Evolutionary conservation across 1,284 basidiomycete genomes (phyloP), one percentile per base, ranked within the genome.

Genomic region (Cryptococcus floricola): DNA sequence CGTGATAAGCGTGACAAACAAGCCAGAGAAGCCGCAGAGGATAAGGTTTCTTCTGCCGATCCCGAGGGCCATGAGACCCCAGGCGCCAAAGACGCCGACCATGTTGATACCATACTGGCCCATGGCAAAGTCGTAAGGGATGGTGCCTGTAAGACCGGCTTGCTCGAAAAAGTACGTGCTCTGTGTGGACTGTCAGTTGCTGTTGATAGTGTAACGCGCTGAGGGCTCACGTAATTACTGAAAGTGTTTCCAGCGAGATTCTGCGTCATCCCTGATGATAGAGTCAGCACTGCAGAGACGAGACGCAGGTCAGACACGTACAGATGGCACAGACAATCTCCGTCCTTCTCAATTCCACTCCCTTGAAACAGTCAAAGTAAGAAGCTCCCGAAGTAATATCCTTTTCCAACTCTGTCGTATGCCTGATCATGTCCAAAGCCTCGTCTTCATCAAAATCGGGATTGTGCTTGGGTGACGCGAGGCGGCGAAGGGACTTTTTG

Each of bases 321-420:
- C 44, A 44, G 31, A 57, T 52, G 14, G 58, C 58, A 58, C 67
- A 70, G n/a, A 73, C 70, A 48, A 77, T 75, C 56, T 77, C 75
- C 39, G 74, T 75, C 28, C 75, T 63, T 25, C 75, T 66, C 5
- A 67, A 60, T 56, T 77, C 64, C 42, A 63, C 60, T 14, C 74
- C 77, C 52, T 69, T 68, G 76, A 81, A 80, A 68, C 79, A 81
- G 62, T 81, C 78, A 19, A 66, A 54, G 67, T 79, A 81, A n/a
- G 64, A 66, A 4, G 74, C 42, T 3, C 72, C 70, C 3, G 55
- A 49, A 39, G 48, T 41, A 27, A 50, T 50, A 19, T 71, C 63
- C 8, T 60, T 53, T 52, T 71, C 72, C 19, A 73, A 57, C 50
- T 70, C 69, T 38, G 64, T 65, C 10, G 72, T 74, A 59, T 74